Conservation (phyloP, 164 flowering plant genomes). For the grape (Vitis vinifera) region DNA sequence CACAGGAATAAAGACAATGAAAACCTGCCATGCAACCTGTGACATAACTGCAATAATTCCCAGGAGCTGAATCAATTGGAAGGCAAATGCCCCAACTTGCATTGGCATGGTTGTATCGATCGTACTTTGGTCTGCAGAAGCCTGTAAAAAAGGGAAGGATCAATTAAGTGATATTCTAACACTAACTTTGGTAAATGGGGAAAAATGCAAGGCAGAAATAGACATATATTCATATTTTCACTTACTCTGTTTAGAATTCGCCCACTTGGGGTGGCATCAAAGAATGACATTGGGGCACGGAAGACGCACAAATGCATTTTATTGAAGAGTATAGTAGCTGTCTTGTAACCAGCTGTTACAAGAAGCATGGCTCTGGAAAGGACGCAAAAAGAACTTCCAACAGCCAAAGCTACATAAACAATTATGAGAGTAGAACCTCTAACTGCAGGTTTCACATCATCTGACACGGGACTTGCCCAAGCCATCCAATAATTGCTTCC, state of each 20-base stretch:
- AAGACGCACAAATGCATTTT: conserved; percentile 82
- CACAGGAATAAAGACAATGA: conserved; percentile 76
- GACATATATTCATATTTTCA: background rate
- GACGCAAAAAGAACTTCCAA: conserved; percentile 67
- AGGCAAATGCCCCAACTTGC: conserved; percentile 49
- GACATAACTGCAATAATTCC: conserved; percentile 91
- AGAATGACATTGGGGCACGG: conserved; percentile 95
- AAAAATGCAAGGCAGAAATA: background rate
- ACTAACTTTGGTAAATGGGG: background rate
- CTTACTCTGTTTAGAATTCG: conserved; percentile 83
- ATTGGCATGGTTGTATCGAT: conserved; percentile 58
- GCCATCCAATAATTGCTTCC: conserved; percentile 99
- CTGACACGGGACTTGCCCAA: conserved; percentile 78
- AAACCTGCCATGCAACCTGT: conserved; percentile 90
- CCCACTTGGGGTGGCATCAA: conserved; percentile 95
- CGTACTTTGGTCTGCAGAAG: conserved; percentile 90
- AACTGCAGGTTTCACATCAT: conserved; percentile 50
- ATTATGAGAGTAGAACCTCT: conserved; percentile 36
- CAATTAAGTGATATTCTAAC: background rate
- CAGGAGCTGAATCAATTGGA: conserved; percentile 60
- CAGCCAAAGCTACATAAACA: conserved; percentile 68
- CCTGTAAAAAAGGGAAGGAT: conserved; percentile 38
- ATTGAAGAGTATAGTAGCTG: conserved; percentile 72
- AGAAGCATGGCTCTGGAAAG: conserved; percentile 52
- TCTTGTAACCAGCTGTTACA: conserved; percentile 64